Base-by-base conservation (phyloP, 2,329 filamentous ascomycete species). In the Penicillium italicum region DNA sequence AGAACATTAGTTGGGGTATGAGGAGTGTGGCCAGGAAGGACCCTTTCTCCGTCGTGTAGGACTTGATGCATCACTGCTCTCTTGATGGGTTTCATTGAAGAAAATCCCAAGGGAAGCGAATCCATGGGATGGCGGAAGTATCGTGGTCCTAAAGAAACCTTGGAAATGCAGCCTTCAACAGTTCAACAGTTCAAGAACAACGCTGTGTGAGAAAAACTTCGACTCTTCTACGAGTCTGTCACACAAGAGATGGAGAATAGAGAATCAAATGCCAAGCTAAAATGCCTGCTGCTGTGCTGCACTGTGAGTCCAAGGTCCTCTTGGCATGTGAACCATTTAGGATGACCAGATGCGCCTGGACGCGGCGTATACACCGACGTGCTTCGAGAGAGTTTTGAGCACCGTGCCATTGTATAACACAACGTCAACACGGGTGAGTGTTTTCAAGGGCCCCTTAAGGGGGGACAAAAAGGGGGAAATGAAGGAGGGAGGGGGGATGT, bases 301-400 rank as follows among this genome's bases (percentile, higher is more conserved):
- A 86, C 80, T 78, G 81, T 82, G 82, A 85, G 87, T 89, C 87
- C 91, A 95, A 94, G 89, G 90, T 88, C 83, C 88, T 87, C 85
- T 83, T 83, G 83, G 82, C 73, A 80, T 82, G 82, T 87, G 85
- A 88, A 91, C 89, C 88, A 86, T 85, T 69, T 68, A 67, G 72
- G 69, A 82, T 87, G 85, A 90, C 83, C 88, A 84, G 82, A 85
- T 78, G 84, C 87, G 85, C 87, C 89, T 89, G 89, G 89, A 91
- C 89, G 90, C 85, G 85, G 90, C 86, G 91, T 91, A 85, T 89
- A 88, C 77, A 86, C 85, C 84, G 85, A 87, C 87, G 87, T 87
- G 88, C 85, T 89, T 87, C 86, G 85, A 82, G 84, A 91, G 88
- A 93, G 90, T 90, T 24, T 24, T 90, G 87, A 92, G 89, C 85